Base-by-base conservation (phyloP, 202 grass and related monocot genomes). In the Brachypodium distachyon region DNA sequence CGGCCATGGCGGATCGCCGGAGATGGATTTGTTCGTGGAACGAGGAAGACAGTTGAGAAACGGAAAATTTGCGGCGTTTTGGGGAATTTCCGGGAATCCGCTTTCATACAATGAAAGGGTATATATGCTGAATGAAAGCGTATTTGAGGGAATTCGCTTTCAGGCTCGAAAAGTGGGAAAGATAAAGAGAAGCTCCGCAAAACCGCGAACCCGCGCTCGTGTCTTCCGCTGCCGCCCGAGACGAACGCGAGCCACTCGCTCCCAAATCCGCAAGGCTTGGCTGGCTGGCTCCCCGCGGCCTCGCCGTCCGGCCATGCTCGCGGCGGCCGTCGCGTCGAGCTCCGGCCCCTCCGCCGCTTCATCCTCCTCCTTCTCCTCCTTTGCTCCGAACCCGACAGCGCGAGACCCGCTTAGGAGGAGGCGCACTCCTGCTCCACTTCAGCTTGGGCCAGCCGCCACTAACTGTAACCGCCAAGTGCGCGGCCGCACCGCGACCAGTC, bases 341-440 rank as follows among this genome's bases (percentile, higher is more conserved):
- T 49, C 44, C 34, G 7, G 14, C 6, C 19, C 26, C 6, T 26
- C 44, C 34, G 6, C 46, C 19, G 48, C 76, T 4, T 53, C 64
- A 12, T 22, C 9, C 67, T 34, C 67, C 51, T 4, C 52, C 18
- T 52, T 26, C 29, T 57, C 32, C 50, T 59, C 67, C 1, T 26
- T 42, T 60, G 53, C 54, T 84, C 86, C 69, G 86, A 80, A 84
- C 70, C 86, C 81, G 86, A 69, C 81, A 75, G 9, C 34, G 18
- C 44, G 61, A 12, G 61, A 83, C 80, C 75, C 75, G 80, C 36
- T 80, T 32, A 39, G 54, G 43, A 39, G 54, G 43, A 54, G 74
- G 49, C 22, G 40, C 68, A 62, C 23, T 2, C 25, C 68, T 46
- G 7, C 22, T 70, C 72, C 73, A 72, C 50, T 82, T 26, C 66